A percentile compares a stretch with the other conserved stretches of the same genome.
phyloP scores from a whole-genome alignment of 495 filamentous ascomycete genomes.

The Sporormia fimetaria region DNA sequence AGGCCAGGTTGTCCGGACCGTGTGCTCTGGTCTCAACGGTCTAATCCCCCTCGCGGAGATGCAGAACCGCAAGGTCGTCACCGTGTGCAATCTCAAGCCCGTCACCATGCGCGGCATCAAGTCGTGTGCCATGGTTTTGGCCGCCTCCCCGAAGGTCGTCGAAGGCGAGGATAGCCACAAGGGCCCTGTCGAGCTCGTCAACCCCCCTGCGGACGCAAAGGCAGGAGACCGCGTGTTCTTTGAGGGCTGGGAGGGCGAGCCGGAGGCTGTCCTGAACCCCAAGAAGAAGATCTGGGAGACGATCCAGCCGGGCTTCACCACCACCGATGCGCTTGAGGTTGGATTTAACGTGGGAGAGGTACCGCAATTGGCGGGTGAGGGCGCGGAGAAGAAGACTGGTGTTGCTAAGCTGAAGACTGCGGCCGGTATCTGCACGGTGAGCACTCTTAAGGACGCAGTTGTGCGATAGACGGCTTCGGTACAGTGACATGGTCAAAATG shows the following conservation, averaged over 20 bases:
- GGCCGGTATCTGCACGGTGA: conserved; percentile 32
- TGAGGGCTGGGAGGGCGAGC: conserved; percentile 87
- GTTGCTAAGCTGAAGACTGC: conserved; percentile 32
- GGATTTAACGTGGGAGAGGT: conserved; percentile 58
- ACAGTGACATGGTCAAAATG: too few species aligned
- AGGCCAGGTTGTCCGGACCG: conserved; percentile 79
- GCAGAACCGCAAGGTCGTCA: conserved; percentile 89
- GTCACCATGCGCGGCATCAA: conserved; percentile 98
- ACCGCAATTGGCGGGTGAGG: conserved; percentile 48
- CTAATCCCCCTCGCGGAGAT: conserved; percentile 86
- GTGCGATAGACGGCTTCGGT: conserved; percentile 24
- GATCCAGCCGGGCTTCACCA: conserved; percentile 88
- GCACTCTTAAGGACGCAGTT: conserved; percentile 29
- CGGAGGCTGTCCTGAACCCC: conserved; percentile 84
- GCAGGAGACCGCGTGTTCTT: conserved; percentile 84
- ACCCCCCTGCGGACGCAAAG: conserved; percentile 62
- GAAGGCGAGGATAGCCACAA: conserved; percentile 78
- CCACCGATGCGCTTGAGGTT: conserved; percentile 65
- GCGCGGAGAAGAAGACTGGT: conserved; percentile 33
- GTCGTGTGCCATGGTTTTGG: conserved; percentile 89
- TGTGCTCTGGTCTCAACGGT: conserved; percentile 93
- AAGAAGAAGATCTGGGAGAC: conserved; percentile 99
- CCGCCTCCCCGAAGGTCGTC: conserved; percentile 66
- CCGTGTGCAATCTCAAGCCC: conserved; percentile 94
- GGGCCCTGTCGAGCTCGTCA: conserved; percentile 86